phyloP scores from a whole-genome alignment of 176 grass and related monocot genomes.

The Neostapfia colusana region DNA sequence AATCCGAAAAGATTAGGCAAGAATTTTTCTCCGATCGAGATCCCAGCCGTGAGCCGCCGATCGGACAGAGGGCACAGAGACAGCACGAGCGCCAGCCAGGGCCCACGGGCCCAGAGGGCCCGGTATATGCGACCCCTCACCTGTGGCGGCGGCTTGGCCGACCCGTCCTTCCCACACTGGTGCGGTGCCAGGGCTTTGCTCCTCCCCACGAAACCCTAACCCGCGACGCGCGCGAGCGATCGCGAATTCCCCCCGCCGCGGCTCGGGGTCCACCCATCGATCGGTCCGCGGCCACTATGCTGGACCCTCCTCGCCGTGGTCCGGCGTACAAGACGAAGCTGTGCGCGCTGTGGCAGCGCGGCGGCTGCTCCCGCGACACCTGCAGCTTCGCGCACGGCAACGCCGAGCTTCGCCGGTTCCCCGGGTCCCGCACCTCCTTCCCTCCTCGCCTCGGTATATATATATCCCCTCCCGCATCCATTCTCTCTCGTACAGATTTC shows the following conservation, averaged over 20 bases:
- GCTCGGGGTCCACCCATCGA: neutral
- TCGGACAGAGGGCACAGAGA: neutral
- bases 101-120: neutral
- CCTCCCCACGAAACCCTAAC: conserved; percentile 29
- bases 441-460: conserved; percentile 27
- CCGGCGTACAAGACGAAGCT: conserved; percentile 93
- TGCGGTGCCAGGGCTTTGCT: conserved; percentile 27
- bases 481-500: neutral
- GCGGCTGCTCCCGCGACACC: conserved; percentile 61
- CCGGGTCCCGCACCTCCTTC: conserved; percentile 46
- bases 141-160: neutral
- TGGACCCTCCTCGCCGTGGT: conserved; percentile 51
- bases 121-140: neutral
- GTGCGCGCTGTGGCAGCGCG: conserved; percentile 73
- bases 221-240: conserved; percentile 16
- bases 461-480: neutral
- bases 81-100: neutral
- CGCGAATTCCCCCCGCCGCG: conserved; percentile 20
- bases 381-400: conserved; percentile 87
- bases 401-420: conserved; percentile 59
- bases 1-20: neutral
- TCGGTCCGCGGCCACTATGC: conserved; percentile 21
- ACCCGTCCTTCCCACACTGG: neutral
- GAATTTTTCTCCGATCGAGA: neutral
- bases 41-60: neutral